phyloP scores from a whole-genome alignment of 2,329 filamentous ascomycete genomes.

The Cercospora nicotianae region DNA sequence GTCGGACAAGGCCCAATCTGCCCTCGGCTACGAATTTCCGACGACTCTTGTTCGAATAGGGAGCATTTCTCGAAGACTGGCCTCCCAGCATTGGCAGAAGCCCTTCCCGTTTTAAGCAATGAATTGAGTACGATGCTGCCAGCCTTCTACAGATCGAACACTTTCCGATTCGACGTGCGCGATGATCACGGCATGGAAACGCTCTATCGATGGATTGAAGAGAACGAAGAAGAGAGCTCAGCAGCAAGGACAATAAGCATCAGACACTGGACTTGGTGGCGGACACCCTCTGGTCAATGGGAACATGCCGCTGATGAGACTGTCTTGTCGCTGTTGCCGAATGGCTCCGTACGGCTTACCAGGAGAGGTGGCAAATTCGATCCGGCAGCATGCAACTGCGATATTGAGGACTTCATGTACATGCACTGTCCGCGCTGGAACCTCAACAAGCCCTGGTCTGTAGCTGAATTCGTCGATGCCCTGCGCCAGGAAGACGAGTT shows the following conservation, averaged over 20 bases:
- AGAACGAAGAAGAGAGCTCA: slow-evolving; percentile 15
- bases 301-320: slow-evolving; percentile 20
- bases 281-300: slow-evolving; percentile 16
- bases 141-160: slow-evolving; percentile 19
- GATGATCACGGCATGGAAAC: slow-evolving; percentile 1
- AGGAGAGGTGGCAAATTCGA: slow-evolving; percentile 13
- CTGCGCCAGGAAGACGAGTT: slow-evolving; percentile 22
- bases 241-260: slow-evolving; percentile 20
- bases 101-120: slow-evolving; percentile 5
- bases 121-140: slow-evolving; percentile 4
- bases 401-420: slow-evolving; percentile 18
- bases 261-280: slow-evolving; percentile 24
- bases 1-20: slow-evolving; percentile 12
- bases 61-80: slow-evolving; percentile 11
- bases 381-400: slow-evolving; percentile 18
- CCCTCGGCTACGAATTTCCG: background rate
- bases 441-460: slow-evolving; percentile 19
- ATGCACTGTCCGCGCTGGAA: slow-evolving; percentile 24
- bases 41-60: background rate
- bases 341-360: slow-evolving; percentile 17
- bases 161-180: slow-evolving; percentile 25
- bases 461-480: slow-evolving; percentile 24
- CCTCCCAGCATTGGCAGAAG: slow-evolving; percentile 11
- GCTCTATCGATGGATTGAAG: slow-evolving; percentile 18
- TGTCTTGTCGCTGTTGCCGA: slow-evolving; percentile 13